Base-by-base conservation (phyloP, 129 eudicot species). In the Kitagawia praeruptora region DNA sequence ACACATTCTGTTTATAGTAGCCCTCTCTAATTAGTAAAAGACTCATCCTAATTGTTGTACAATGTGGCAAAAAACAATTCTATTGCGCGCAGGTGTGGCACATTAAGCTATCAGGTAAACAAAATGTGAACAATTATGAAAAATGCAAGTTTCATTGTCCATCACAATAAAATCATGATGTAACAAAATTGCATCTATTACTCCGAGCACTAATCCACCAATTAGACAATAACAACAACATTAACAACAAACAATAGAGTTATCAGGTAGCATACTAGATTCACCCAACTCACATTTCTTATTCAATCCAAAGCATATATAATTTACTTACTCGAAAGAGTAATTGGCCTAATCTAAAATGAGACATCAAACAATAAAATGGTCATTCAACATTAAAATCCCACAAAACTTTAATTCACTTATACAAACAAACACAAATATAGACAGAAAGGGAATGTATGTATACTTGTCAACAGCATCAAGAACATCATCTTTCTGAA, bases 391-490 rank as follows among this genome's bases (percentile, higher is more conserved):
- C 66, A 23, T 56, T 5, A 56, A 58, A 56, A 54, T 23, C 10
- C 9, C 18, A 39, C 42, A 38, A 56, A 56, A 5, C n/a, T 5
- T 12, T 8, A 23, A 56, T 67, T 31, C 41, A 14, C 40, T 4
- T 27, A 31, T 31, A 15, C 28, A 10, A 27, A 69, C 74, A 64
- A 6, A 27, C 37, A 64, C 74, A 69, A 66, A 31, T 9, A 3
- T 4, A 7, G 0, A 71, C 64, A 28, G 13, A 61, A 18, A 82
- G 34, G 40, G 49, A 82, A 41, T 70, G 54, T 47, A 28, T 56
- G 45, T 51, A 49, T 89, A 91, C 98, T 88, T 88, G 77, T 94
- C 97, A 40, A 94, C 97, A 27, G 98, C 97, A 44, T 90, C 82
- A 67, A 91, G 92, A 63, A 94, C 98, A 58, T 89, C 91, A 48